phyloP scores from a whole-genome alignment of 331 rosid genomes.

The Prunus yedoensis region DNA sequence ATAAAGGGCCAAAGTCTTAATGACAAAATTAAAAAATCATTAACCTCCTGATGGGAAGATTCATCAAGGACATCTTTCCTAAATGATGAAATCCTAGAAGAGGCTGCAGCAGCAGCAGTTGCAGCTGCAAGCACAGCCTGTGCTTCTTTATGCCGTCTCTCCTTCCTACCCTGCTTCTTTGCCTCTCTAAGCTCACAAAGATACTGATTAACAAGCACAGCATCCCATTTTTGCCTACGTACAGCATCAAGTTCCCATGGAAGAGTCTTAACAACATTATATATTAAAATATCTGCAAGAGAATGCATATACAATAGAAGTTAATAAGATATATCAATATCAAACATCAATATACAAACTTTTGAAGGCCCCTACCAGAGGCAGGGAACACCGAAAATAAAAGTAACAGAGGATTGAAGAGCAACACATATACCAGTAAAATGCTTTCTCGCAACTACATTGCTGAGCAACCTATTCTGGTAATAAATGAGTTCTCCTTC shows the following conservation, averaged over 20 bases:
- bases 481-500: slow-evolving; percentile 84
- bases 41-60: no score
- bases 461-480: slow-evolving; percentile 67
- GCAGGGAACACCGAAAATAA: slow-evolving; percentile 4
- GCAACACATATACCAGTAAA: slow-evolving; percentile 51
- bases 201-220: slow-evolving; percentile 76
- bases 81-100: no score
- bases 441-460: slow-evolving; percentile 52
- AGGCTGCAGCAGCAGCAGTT: no score
- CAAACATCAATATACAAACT: not conserved
- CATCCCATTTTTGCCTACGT: slow-evolving; percentile 76
- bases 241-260: slow-evolving; percentile 71
- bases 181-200: slow-evolving; percentile 84
- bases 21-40: no score
- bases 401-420: slow-evolving; percentile 18
- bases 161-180: slow-evolving; percentile 95
- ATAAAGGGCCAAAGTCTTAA: no score
- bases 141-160: slow-evolving; percentile 55
- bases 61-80: no score
- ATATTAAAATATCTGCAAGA: slow-evolving; percentile 65
- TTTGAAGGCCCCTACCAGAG: not conserved
- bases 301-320: not conserved
- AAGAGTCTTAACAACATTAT: slow-evolving; percentile 59
- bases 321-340: slow-evolving; percentile 7
- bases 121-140: no score